Evolutionary conservation across 257 asterid genomes (phyloP).

Genomic region (Jasminum sambac): DNA sequence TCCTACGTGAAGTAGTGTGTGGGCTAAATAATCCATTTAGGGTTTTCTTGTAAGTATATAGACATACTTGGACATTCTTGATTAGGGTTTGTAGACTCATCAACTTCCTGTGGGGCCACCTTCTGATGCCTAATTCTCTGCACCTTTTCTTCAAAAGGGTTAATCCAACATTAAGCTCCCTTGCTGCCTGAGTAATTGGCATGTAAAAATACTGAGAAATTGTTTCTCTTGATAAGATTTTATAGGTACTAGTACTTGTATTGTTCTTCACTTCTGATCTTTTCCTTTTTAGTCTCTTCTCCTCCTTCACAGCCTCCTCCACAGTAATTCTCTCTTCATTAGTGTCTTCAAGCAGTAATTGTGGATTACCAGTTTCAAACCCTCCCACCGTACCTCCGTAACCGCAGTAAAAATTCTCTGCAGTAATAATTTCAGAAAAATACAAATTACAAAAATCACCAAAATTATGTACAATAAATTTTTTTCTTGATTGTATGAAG

Average conservation of each 20-base stretch:
- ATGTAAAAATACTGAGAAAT: conserved; percentile 67
- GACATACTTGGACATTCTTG: conserved; percentile 71
- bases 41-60: background rate
- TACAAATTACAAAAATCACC: too few species aligned
- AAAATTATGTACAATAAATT: too few species aligned
- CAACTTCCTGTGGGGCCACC: conserved; percentile 94
- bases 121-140: conserved; percentile 68
- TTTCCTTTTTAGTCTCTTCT: conserved; percentile 2
- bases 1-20: too few species aligned
- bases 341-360: conserved; percentile 23
- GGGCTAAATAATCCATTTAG: too few species aligned
- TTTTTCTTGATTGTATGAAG: background rate
- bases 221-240: conserved; percentile 38
- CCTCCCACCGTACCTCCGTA: conserved; percentile 11
- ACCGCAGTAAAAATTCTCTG: conserved; percentile 29
- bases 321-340: background rate
- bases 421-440: background rate
- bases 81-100: conserved; percentile 88
- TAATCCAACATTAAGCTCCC: conserved; percentile 70
- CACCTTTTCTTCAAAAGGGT: conserved; percentile 88
- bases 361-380: conserved; percentile 16
- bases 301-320: conserved; percentile 17
- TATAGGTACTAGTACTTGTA: conserved; percentile 9
- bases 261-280: conserved; percentile 12
- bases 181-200: conserved; percentile 84